phyloP scores from a whole-genome alignment of 805 yeast genomes.

The Candida koratica region DNA sequence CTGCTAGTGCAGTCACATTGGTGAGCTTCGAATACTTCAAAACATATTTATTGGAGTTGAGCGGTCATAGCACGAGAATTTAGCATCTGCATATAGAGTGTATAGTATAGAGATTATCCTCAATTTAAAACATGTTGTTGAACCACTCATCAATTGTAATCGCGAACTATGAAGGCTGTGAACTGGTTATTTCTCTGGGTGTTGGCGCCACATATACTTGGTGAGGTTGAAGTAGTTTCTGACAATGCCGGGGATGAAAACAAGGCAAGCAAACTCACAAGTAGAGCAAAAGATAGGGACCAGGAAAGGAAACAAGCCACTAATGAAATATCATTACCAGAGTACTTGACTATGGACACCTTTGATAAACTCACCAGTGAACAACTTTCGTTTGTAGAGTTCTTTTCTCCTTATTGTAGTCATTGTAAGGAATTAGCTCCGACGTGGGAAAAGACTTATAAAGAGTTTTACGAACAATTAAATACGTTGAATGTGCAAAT shows the following conservation, averaged over 20 bases:
- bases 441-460: slow-evolving; percentile 68
- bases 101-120: too few species aligned
- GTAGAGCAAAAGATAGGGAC: not conserved
- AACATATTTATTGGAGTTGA: slow-evolving; percentile 42
- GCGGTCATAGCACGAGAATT: slow-evolving; percentile 5
- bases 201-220: not conserved
- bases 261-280: too few species aligned
- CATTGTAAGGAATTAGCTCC: slow-evolving; percentile 85
- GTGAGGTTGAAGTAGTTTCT: not conserved
- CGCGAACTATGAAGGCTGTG: slow-evolving; percentile 1
- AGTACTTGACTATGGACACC: slow-evolving; percentile 42
- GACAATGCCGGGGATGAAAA: too few species aligned
- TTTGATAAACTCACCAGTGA: slow-evolving; percentile 49
- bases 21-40: slow-evolving; percentile 85
- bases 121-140: too few species aligned
- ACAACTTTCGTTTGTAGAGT: slow-evolving; percentile 75
- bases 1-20: slow-evolving; percentile 92
- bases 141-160: too few species aligned
- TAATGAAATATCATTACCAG: slow-evolving; percentile 38
- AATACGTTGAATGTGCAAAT: slow-evolving; percentile 46
- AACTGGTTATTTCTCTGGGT: slow-evolving; percentile 1
- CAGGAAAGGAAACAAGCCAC: slow-evolving; percentile 3
- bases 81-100: slow-evolving; percentile 2
- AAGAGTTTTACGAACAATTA: slow-evolving; percentile 43
- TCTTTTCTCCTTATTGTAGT: slow-evolving; percentile 82